Evolutionary conservation across 1,139 yeast genomes (phyloP), one percentile per base, ranked within the genome.

Genomic region (Candida sanyaensis): DNA sequence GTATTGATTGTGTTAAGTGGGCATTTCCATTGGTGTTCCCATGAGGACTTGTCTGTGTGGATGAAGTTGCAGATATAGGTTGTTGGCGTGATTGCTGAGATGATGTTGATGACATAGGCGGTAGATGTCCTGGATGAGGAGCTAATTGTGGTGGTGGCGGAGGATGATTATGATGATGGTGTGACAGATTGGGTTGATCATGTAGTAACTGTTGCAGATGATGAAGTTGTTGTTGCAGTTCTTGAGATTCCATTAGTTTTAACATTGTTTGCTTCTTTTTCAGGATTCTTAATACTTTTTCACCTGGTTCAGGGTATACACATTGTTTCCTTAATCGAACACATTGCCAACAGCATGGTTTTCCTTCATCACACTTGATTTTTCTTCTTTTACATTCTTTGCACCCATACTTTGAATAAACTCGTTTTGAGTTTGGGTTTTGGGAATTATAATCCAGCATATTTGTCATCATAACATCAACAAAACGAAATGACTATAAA

Each of bases 351-450:
- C 89, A 83, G 39, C 61, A 62, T 1, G 87, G 87, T 52, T 80
- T 80, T 1, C 70, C 71, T 57, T 83, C 89, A 58, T 83, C 87
- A 59, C 88, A 83, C 60, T 71, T 71, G 45, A 71, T 70, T 48
- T 72, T 72, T 13, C 77, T 59, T 45, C 77, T 58, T 49, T 72
- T 72, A 50, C 77, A 72, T 52, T 72, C 77, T 42, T 69, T 56
- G 52, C 77, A 72, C 1, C 77, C 77, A 23, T 62, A 63, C 46
- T 69, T 71, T 52, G 71, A 66, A 51, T 72, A 72, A 28, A 63
- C 47, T 33, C 59, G 37, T 32, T 56, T 56, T 17, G 39, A 36
- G 30, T 24, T 23, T 11, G 29, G 39, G 30, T 24, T 36, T 11
- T 36, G 39, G 9, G 39, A 29, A 26, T 24, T 24, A n/a, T 36